Evolutionary conservation across 2,329 filamentous ascomycete species (phyloP), one percentile per base, ranked within the genome.

Genomic region (Pseudogymnoascus sp.): DNA sequence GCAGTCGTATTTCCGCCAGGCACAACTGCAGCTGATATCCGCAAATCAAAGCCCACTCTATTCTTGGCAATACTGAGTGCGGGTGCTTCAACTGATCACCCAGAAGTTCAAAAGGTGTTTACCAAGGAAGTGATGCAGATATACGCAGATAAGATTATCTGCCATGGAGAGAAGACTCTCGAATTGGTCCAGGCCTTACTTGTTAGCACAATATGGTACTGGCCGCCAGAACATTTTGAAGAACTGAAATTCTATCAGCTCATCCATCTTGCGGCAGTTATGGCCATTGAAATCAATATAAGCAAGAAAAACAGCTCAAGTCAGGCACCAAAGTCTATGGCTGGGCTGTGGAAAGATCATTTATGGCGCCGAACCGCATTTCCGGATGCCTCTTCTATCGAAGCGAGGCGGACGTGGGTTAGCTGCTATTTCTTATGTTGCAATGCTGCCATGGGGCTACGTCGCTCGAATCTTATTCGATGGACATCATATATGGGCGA

Each of bases 51-150:
- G 70, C 89, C 89, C 1, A 79, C 83, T 1, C 77, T 92, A 7
- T 91, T 91, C 69, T 78, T 90, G n/a, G 80, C 88, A 31, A 78
- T 91, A 68, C 83, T 92, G 74, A 69, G 68, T 65, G 83, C 87
- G 0, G 85, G 84, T 7, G 82, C 87, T 4, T 81, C 86, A 4
- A 83, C 83, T 8, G 77, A 79, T 18, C 79, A 81, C 21, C 72
- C 72, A 69, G 65, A 70, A 4, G 67, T 82, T 4, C 78, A 79
- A 40, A 72, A 72, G 6, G 68, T 70, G 25, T 72, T 83, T 38
- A 80, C 80, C 61, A 76, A 76, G 40, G 80, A 83, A 66, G 71
- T 82, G 38, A 74, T 82, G 64, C 75, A 74, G 49, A 72, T 77
- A 21, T 81, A 80, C 69, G 78, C 80, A 6, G 76, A 79, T 14